Evolutionary conservation across 768 basidiomycete species (phyloP), one percentile per base, ranked within the genome.

Genomic region (Boletus reticulatus): DNA sequence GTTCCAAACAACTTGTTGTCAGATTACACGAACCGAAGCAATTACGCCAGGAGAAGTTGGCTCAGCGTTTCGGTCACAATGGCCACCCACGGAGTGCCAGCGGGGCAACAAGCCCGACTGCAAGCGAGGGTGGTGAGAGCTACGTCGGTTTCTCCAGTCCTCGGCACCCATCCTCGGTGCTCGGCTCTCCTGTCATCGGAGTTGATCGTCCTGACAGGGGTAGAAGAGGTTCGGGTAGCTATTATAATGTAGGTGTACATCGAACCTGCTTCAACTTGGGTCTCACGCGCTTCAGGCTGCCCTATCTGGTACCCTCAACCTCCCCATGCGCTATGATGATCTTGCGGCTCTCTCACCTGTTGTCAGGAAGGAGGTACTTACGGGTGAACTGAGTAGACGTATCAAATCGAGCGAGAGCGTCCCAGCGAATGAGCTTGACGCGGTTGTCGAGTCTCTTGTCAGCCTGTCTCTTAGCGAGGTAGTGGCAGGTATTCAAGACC

Each of bases 1-100:
- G 89, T 31, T 73, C 78, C 14, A 92, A 94, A 67, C 84, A 88
- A 51, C 78, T 96, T 38, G 87, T 91, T 1, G 94, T 96, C 27
- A 83, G 94, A 41, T 73, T 95, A 50, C 92, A 95, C 61, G 94
- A 95, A 71, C 93, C 92, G 10, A 94, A 93, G 68, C 89, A 92
- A 67, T 72, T 94, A n/a, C 82, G 94, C 20, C 89, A 93, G 67
- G 91, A 92, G 73, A 93, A 94, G 61, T 77, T 94, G 10, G 91
- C 91, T 14, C 86, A 87, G 53, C 80, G 90, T n/a, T 92, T 89
- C 63, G 83, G 76, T 46, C 83, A 86, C 61, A 90, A 89, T 62
- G 86, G 87, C 16, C 92, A 93, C 62, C 90, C 89, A 12, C 81
- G 89, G 58, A 87, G 79, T 57, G 82, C 87, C 4, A 90, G 88